Percentiles rank a stretch among this genome's conserved stretches.
Evolutionary conservation across 1,284 basidiomycete genomes (phyloP).

Genomic region (Pterulicium gracile): DNA sequence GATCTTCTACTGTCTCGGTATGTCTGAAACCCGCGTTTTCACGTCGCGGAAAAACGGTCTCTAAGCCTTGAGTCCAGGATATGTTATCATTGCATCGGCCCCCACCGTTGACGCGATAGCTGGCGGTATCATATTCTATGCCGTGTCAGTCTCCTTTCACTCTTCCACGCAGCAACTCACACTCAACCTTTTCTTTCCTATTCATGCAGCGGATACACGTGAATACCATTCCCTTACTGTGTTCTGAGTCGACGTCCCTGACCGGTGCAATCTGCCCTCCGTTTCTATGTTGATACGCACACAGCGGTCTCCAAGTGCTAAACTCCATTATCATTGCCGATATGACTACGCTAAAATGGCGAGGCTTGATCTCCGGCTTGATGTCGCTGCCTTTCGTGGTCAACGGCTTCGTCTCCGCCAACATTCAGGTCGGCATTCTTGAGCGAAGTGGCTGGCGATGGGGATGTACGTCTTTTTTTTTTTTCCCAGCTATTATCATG

Average conservation of each 20-base stretch:
- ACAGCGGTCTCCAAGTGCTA: constrained; percentile 61
- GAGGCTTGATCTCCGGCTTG: constrained; percentile 59
- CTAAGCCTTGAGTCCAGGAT: constrained; percentile 27
- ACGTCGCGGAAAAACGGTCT: background rate
- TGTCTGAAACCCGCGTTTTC: background rate
- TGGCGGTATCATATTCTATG: constrained; percentile 46
- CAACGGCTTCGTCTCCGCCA: constrained; percentile 60
- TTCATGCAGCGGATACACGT: constrained; percentile 40
- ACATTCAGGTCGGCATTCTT: constrained; percentile 50
- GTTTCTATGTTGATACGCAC: too few relatives aligned
- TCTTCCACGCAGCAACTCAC: background rate
- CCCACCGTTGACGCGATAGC: constrained; percentile 37
- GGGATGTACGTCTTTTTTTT: constrained; percentile 41
- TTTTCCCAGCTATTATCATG: background rate
- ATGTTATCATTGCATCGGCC: constrained; percentile 61
- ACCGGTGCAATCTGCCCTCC: too few relatives aligned
- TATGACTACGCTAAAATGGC: constrained; percentile 71
- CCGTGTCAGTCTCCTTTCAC: constrained; percentile 28
- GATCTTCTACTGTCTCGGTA: constrained; percentile 44
- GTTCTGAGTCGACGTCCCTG: too few relatives aligned
- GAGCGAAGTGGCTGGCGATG: constrained; percentile 58
- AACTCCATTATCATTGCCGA: constrained; percentile 74
- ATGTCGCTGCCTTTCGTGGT: constrained; percentile 61
- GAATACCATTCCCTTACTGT: constrained; percentile 12
- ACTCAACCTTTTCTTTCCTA: constrained; percentile 4